phyloP scores from a whole-genome alignment of 441 rosid species.

The Euphorbia neoarborescens region DNA sequence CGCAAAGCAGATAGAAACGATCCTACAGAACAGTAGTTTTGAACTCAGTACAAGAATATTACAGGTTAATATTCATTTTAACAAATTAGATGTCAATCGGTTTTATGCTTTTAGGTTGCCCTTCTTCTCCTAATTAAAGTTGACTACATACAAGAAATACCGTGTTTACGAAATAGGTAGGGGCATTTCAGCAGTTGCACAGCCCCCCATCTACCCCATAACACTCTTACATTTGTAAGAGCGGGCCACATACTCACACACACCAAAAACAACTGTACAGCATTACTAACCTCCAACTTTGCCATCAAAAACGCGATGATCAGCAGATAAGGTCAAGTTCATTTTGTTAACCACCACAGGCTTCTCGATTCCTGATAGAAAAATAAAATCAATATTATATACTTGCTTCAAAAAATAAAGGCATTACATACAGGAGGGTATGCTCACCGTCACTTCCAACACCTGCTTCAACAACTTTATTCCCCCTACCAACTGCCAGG shows the following conservation, averaged over 20 bases:
- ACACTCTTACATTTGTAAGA: neutral
- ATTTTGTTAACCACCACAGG: constrained; percentile 71
- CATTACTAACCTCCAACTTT: constrained; percentile 66
- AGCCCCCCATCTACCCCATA: neutral
- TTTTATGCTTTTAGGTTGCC: too few species aligned
- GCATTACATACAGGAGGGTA: constrained; percentile 16
- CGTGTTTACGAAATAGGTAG: neutral
- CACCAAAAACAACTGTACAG: neutral
- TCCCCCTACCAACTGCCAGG: constrained; percentile 94
- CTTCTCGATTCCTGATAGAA: constrained; percentile 59
- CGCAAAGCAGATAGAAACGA: constrained; percentile 63
- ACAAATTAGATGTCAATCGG: neutral
- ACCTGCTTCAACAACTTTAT: constrained; percentile 67
- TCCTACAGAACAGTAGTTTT: constrained; percentile 44
- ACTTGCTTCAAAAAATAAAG: constrained; percentile 13
- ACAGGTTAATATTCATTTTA: too few species aligned
- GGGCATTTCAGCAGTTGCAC: neutral
- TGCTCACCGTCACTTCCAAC: constrained; percentile 65
- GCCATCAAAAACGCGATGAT: constrained; percentile 91
- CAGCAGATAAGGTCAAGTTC: constrained; percentile 82
- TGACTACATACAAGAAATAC: neutral
- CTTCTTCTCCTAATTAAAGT: too few species aligned
- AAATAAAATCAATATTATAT: constrained; percentile 17
- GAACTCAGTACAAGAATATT: too few species aligned
- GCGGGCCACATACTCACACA: too few species aligned